Percentiles rank a stretch among this genome's conserved stretches.
phyloP scores from a whole-genome alignment of 2,329 filamentous ascomycete species.

The Alternaria consortialis region DNA sequence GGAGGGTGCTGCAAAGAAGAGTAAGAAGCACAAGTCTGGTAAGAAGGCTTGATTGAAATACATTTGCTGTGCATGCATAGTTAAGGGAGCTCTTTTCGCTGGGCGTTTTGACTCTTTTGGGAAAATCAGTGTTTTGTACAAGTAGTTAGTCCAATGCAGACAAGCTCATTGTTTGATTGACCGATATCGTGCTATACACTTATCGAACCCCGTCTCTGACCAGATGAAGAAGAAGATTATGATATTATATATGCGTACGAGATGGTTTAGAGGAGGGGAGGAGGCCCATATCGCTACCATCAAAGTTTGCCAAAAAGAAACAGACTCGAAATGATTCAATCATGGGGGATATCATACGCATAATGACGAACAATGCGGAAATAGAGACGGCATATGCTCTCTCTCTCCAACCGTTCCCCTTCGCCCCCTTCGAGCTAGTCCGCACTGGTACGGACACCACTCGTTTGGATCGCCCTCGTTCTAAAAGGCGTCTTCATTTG shows the following conservation, averaged over 20 bases:
- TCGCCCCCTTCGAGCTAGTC: neutral
- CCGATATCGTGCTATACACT: neutral
- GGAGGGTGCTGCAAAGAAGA: constrained; percentile 46
- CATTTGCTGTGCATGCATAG: neutral
- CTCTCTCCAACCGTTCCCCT: neutral
- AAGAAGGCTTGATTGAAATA: constrained; percentile 53
- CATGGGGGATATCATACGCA: constrained; percentile 17
- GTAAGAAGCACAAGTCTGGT: constrained; percentile 47
- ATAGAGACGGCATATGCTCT: neutral
- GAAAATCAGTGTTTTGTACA: neutral
- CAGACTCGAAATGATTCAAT: neutral
- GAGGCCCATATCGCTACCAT: neutral
- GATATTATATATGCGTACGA: constrained; percentile 4
- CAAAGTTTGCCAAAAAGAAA: neutral
- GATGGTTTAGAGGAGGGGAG: neutral
- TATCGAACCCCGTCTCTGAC: neutral
- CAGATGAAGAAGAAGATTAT: neutral
- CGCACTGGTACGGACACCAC: neutral
- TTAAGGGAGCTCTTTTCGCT: neutral
- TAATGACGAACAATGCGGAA: neutral
- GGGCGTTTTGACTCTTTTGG: neutral
- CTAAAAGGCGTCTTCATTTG: constrained; percentile 79
- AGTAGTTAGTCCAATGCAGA: neutral
- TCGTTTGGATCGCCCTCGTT: neutral
- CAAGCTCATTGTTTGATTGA: neutral